These are phyloP conservation scores for Wickerhamomyces subpelliculosus DNA, from an alignment of 805 yeast species.

Conservation along the genomic window DNA sequence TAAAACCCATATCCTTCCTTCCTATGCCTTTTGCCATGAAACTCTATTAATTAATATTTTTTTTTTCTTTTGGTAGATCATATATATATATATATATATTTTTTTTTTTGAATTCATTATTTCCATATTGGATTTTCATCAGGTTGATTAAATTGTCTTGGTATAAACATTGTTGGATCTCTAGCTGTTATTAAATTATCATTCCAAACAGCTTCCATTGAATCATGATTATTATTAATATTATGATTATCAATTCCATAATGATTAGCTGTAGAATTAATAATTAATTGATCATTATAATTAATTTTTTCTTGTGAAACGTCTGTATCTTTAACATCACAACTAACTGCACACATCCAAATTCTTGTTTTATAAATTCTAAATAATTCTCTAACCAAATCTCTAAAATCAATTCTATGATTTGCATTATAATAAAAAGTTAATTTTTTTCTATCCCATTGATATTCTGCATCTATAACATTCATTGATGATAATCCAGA, in stretches of 20 bases:
- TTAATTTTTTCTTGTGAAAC: neutral
- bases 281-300: neutral
- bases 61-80: too few relatives aligned
- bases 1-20: too few relatives aligned
- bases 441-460: conserved; percentile 71
- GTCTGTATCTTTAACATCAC: conserved; percentile 2
- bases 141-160: conserved; percentile 13
- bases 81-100: too few relatives aligned
- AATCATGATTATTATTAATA: too few relatives aligned
- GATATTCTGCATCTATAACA: conserved; percentile 73
- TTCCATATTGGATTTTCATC: conserved; percentile 8
- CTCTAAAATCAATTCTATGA: conserved; percentile 70
- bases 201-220: too few relatives aligned
- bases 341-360: conserved; percentile 71
- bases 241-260: too few relatives aligned
- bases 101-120: neutral
- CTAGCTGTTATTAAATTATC: too few relatives aligned
- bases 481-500: conserved; percentile 32
- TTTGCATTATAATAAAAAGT: conserved; percentile 64
- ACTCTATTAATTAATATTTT: too few relatives aligned
- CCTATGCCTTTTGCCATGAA: neutral
- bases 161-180: conserved; percentile 8
- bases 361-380: conserved; percentile 73
- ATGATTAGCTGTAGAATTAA: too few relatives aligned
- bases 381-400: conserved; percentile 65